Conservation (phyloP, 2,329 filamentous ascomycete genomes). For the Alternaria sp. region DNA sequence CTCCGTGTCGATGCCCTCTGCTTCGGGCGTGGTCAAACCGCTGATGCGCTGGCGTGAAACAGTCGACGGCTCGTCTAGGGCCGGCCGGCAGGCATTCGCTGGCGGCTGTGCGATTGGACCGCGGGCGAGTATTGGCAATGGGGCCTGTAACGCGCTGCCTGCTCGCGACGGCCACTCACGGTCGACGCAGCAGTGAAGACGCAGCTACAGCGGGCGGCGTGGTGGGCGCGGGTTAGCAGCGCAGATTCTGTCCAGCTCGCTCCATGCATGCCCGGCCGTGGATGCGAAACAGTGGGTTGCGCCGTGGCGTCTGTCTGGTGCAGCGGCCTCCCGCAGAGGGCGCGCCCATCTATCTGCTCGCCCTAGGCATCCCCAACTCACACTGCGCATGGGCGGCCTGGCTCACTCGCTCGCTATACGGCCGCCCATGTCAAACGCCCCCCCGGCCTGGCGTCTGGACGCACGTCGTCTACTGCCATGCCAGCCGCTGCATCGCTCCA, state of each 20-base stretch:
- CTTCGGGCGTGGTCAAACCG: constrained; percentile 44
- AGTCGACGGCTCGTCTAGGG: constrained; percentile 33
- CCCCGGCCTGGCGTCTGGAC: constrained; percentile 27
- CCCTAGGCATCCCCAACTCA: constrained; percentile 22
- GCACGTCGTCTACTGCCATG: constrained; percentile 15
- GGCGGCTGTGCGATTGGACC: constrained; percentile 35
- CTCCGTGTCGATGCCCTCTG: constrained; percentile 21
- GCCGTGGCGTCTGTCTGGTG: constrained; percentile 29
- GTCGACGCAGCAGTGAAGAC: neutral
- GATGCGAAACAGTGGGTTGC: constrained; percentile 37
- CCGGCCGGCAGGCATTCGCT: constrained; percentile 26
- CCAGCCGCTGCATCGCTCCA: constrained; percentile 23
- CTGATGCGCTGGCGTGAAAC: constrained; percentile 41
- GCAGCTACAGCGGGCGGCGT: constrained; percentile 15
- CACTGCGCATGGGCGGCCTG: constrained; percentile 9
- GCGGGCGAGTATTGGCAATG: constrained; percentile 41
- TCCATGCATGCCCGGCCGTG: constrained; percentile 18
- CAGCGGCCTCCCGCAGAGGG: constrained; percentile 15
- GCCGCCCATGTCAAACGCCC: constrained; percentile 23
- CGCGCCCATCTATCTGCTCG: constrained; percentile 31
- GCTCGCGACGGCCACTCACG: neutral
- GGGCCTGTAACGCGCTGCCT: constrained; percentile 33
- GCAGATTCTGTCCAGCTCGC: neutral
- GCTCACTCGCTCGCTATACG: constrained; percentile 12
- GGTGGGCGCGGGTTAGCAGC: constrained; percentile 11